Percentiles rank a stretch among this genome's conserved stretches.
Evolutionary conservation across 1,284 basidiomycete species (phyloP).

Genomic region (Ustilago hordei): DNA sequence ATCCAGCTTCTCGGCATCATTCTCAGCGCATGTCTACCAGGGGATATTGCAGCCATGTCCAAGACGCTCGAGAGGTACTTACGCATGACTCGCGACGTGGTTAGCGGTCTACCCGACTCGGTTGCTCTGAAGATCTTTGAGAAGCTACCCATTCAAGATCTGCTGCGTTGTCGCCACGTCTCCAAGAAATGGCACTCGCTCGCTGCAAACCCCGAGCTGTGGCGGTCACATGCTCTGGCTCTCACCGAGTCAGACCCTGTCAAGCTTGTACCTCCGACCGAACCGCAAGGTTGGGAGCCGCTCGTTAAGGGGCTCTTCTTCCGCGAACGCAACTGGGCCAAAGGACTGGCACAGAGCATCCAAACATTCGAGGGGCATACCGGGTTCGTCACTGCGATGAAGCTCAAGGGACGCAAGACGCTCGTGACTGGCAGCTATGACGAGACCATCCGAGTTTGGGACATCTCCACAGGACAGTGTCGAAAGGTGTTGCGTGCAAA

Average conservation of each 20-base stretch:
- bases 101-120: conserved; percentile 79
- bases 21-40: conserved; percentile 54
- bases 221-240: conserved; percentile 80
- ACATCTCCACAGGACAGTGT: conserved; percentile 77
- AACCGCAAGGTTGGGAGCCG: conserved; percentile 72
- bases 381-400: conserved; percentile 86
- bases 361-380: conserved; percentile 84
- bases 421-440: conserved; percentile 90
- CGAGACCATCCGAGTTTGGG: conserved; percentile 72
- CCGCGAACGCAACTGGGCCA: conserved; percentile 84
- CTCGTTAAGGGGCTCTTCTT: conserved; percentile 84
- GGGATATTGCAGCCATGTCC: conserved; percentile 54
- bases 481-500: conserved; percentile 84
- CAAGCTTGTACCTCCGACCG: conserved; percentile 36
- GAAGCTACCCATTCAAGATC: conserved; percentile 76
- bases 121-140: conserved; percentile 78
- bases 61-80: conserved; percentile 81
- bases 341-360: conserved; percentile 78
- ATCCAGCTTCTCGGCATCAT: conserved; percentile 55
- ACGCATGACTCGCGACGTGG: conserved; percentile 82
- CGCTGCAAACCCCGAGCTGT: conserved; percentile 79
- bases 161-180: conserved; percentile 72
- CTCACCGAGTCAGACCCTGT: conserved; percentile 81
- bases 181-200: conserved; percentile 80
- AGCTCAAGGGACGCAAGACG: conserved; percentile 75